Conservation (phyloP, 768 basidiomycete species). For the Leucocoprinus leucothites region DNA sequence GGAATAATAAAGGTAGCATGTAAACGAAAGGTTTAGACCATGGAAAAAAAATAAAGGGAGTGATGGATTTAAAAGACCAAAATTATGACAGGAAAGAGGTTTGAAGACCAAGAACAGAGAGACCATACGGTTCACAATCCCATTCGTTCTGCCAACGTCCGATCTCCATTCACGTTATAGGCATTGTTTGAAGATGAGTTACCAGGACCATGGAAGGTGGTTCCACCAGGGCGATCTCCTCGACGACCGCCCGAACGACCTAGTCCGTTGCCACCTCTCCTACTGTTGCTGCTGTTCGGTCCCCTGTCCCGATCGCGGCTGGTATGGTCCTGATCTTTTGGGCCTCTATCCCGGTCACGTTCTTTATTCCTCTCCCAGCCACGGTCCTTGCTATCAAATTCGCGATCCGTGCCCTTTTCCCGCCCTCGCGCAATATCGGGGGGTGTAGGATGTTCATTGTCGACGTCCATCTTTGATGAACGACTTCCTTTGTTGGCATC, state of each 20-base stretch:
- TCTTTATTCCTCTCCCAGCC: slow-evolving; percentile 31
- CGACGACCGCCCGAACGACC: slow-evolving; percentile 10
- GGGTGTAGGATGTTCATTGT: slow-evolving; percentile 51
- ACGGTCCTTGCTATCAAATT: slow-evolving; percentile 28
- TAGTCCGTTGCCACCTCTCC: slow-evolving; percentile 4
- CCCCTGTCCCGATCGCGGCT: slow-evolving; percentile 26
- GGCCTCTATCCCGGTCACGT: slow-evolving; percentile 24
- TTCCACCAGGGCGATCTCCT: slow-evolving; percentile 32
- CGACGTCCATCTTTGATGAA: slow-evolving; percentile 49
- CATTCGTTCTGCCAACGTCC: slow-evolving; percentile 85
- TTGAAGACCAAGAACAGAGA: slow-evolving; percentile 10
- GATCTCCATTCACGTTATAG: slow-evolving; percentile 47
- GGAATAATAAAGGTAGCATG: slow-evolving; percentile 2
- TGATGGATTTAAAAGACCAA: slow-evolving; percentile 5
- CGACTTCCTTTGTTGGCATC: slow-evolving; percentile 11
- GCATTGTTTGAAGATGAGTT: slow-evolving; percentile 29
- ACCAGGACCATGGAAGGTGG: slow-evolving; percentile 28
- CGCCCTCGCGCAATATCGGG: slow-evolving; percentile 7
- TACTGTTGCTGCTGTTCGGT: background rate
- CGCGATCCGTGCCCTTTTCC: slow-evolving; percentile 21
- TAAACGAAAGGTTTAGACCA: slow-evolving; percentile 12
- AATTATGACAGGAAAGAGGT: slow-evolving; percentile 9
- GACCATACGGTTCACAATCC: slow-evolving; percentile 49
- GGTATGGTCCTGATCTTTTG: slow-evolving; percentile 17
- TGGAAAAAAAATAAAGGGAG: slow-evolving; percentile 13